Conservation (phyloP, 208 protist species). For the Wallacemonas sp. region DNA sequence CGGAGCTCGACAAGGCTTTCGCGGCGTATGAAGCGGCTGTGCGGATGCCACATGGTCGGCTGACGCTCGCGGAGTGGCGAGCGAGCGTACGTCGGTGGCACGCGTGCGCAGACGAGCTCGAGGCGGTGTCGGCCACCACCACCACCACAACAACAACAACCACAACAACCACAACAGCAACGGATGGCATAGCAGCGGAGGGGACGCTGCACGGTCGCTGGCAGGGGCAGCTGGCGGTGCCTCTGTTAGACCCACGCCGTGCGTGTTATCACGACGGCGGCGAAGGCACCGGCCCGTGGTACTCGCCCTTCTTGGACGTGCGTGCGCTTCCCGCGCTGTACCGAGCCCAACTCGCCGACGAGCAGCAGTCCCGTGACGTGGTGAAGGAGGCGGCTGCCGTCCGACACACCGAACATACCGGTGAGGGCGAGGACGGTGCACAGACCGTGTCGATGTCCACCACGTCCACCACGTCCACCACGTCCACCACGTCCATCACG, state of each 20-base stretch:
- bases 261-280: slow-evolving; percentile 3
- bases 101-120: background rate
- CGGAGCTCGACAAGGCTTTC: slow-evolving; percentile 18
- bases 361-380: background rate
- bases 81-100: background rate
- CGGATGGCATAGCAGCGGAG: too few species aligned
- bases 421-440: background rate
- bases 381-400: background rate
- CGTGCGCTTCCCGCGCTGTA: slow-evolving; percentile 21
- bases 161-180: too few species aligned
- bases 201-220: background rate
- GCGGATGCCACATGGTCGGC: background rate
- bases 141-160: too few species aligned
- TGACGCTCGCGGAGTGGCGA: slow-evolving; percentile 20
- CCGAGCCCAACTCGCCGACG: slow-evolving; percentile 19
- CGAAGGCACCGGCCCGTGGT: background rate
- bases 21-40: background rate
- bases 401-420: background rate
- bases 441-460: background rate
- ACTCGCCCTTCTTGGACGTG: slow-evolving; percentile 29
- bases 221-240: slow-evolving; percentile 20
- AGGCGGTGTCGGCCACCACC: too few species aligned
- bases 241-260: slow-evolving; percentile 30
- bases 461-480: too few species aligned
- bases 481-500: background rate